A percentile compares a stretch with the other conserved stretches of the same genome.
Evolutionary conservation across 192 early-diverging fungal genomes (phyloP).

Genomic region (Umbelopsis sp.): DNA sequence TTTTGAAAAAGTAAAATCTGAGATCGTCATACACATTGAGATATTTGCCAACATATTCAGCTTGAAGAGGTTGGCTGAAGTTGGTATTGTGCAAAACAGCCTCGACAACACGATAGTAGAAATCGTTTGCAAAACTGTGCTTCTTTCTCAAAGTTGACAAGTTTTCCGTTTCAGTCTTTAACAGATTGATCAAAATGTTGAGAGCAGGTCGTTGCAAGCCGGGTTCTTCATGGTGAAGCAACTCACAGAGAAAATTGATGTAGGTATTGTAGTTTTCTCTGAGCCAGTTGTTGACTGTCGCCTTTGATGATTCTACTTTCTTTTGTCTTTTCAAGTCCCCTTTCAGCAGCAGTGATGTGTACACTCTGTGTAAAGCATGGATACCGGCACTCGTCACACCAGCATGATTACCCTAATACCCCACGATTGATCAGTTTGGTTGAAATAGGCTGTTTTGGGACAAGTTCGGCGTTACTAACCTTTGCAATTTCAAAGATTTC

Average conservation of each 20-base stretch:
- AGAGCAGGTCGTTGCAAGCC: conserved; percentile 76
- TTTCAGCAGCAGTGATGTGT: conserved; percentile 49
- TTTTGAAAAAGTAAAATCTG: conserved; percentile 81
- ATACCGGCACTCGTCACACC: conserved; percentile 71
- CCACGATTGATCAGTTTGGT: neutral
- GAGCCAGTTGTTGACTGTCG: conserved; percentile 74
- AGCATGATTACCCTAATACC: conserved; percentile 44
- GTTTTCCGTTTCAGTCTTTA: conserved; percentile 65
- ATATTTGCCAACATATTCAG: conserved; percentile 67
- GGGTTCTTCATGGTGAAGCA: conserved; percentile 64
- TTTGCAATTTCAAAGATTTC: conserved; percentile 60
- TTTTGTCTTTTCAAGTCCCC: conserved; percentile 52
- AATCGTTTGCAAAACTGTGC: conserved; percentile 72
- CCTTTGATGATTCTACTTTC: conserved; percentile 40
- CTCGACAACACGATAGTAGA: conserved; percentile 61
- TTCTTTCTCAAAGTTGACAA: conserved; percentile 32
- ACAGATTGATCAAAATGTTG: conserved; percentile 69
- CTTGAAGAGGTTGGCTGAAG: conserved; percentile 63
- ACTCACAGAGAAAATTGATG: conserved; percentile 50
- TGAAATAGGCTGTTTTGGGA: neutral
- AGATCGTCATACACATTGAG: conserved; percentile 85
- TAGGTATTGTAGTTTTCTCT: conserved; percentile 78
- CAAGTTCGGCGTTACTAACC: conserved; percentile 31
- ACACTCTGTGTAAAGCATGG: conserved; percentile 75
- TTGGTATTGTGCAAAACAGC: conserved; percentile 58